Conservation (phyloP, 352 stramenopile species). For the Pythium folliculosum region DNA sequence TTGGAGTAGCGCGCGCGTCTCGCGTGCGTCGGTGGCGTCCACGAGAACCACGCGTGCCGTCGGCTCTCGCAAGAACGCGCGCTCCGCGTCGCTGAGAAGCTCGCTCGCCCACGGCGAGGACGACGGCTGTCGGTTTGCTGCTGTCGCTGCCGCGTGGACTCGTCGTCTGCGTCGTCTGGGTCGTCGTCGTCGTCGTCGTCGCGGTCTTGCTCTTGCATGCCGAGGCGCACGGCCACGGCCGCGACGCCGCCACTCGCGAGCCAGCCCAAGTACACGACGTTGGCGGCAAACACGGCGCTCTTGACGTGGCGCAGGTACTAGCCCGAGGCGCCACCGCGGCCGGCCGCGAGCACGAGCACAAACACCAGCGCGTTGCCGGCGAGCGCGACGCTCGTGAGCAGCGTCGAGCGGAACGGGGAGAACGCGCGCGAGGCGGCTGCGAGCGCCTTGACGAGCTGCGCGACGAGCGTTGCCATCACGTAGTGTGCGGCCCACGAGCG, state of each 20-base stretch:
- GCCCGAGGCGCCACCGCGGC: conserved; percentile 50
- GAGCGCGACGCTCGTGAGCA: conserved; percentile 41
- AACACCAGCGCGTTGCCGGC: conserved; percentile 41
- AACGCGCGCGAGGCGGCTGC: conserved; percentile 45
- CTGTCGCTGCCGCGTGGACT: background rate
- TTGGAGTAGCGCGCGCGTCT: conserved; percentile 2
- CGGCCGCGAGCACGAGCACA: conserved; percentile 30
- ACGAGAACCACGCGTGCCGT: too few relatives aligned
- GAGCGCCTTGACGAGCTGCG: conserved; percentile 55
- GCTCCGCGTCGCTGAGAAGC: background rate
- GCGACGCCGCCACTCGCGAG: conserved; percentile 40
- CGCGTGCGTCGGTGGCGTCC: background rate
- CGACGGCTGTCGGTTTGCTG: too few relatives aligned
- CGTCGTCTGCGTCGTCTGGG: background rate
- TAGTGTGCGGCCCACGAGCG: background rate
- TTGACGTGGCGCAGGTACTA: conserved; percentile 64
- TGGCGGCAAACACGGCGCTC: conserved; percentile 55
- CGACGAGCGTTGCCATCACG: conserved; percentile 35
- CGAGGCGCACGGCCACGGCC: conserved; percentile 25
- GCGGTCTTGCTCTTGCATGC: conserved; percentile 24
- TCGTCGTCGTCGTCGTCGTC: conserved; percentile 17
- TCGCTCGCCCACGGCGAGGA: background rate
- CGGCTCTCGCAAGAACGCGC: background rate
- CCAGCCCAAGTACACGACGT: conserved; percentile 65
- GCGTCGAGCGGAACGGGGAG: conserved; percentile 42